Conservation (phyloP, 352 stramenopile genomes). For the Phytophthora aleatoria region DNA sequence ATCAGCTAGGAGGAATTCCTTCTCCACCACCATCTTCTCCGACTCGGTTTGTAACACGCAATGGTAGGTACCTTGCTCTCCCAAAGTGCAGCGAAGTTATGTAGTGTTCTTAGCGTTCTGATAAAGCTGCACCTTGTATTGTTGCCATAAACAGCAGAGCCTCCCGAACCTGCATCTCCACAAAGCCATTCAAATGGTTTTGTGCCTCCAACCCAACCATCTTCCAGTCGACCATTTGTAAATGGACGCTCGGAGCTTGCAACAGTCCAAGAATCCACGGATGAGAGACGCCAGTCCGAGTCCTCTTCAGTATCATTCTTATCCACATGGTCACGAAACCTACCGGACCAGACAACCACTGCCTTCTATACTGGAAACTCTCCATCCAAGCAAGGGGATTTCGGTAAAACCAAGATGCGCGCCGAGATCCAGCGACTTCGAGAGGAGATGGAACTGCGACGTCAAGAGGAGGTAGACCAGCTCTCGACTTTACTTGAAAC, state of each 20-base stretch:
- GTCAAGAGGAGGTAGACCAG: conserved; percentile 44
- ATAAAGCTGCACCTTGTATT: neutral
- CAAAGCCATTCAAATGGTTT: conserved; percentile 15
- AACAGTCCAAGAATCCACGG: conserved; percentile 1
- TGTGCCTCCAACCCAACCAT: conserved; percentile 6
- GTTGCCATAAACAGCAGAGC: conserved; percentile 18
- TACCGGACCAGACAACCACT: conserved; percentile 3
- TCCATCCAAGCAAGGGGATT: conserved; percentile 9
- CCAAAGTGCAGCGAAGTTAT: neutral
- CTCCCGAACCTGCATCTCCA: conserved; percentile 6
- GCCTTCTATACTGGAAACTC: neutral
- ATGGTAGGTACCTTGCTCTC: conserved; percentile 9
- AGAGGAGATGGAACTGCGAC: conserved; percentile 45
- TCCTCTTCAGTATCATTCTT: conserved; percentile 24
- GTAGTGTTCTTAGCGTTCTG: neutral
- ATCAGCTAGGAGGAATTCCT: neutral
- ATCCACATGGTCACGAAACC: conserved; percentile 17
- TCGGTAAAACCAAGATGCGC: conserved; percentile 25
- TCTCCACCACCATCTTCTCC: conserved; percentile 17
- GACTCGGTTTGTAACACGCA: conserved; percentile 29
- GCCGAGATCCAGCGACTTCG: conserved; percentile 42
- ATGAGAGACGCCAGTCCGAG: conserved; percentile 11
- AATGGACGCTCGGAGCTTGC: conserved; percentile 3
- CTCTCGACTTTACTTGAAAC: conserved; percentile 40
- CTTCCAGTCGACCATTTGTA: conserved; percentile 11